Percentiles rank a stretch among this genome's conserved stretches.
phyloP scores from a whole-genome alignment of 164 flowering plant species.

The Brasenia schreberi region DNA sequence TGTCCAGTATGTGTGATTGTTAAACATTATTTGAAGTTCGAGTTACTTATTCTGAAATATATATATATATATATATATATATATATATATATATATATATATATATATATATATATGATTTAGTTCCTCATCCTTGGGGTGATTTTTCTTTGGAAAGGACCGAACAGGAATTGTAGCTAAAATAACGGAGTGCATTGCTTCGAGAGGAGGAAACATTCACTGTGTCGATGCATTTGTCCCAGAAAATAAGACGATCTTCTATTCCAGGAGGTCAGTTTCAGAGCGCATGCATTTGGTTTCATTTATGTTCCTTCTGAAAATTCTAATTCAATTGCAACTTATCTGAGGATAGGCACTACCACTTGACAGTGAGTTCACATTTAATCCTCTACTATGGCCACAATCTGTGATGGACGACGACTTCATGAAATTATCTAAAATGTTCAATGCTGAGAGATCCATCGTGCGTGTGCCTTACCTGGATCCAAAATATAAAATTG shows the following conservation, averaged over 20 bases:
- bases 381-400: conserved; percentile 74
- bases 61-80: no score
- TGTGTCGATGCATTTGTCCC: conserved; percentile 80
- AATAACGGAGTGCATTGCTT: conserved; percentile 83
- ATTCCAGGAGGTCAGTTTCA: conserved; percentile 58
- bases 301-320: not conserved
- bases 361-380: conserved; percentile 66
- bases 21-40: no score
- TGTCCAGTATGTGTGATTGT: no score
- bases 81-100: no score
- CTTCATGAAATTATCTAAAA: conserved; percentile 40
- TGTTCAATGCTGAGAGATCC: conserved; percentile 61
- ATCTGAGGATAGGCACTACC: conserved; percentile 1
- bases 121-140: not conserved
- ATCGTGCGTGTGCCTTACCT: conserved; percentile 62
- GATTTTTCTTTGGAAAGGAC: conserved; percentile 26
- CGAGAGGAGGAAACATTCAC: conserved; percentile 81
- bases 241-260: conserved; percentile 66
- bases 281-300: not conserved
- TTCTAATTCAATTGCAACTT: not conserved
- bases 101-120: no score
- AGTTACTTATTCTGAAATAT: no score
- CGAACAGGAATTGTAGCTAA: conserved; percentile 81
- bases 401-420: conserved; percentile 72
- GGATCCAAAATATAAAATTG: conserved; percentile 85